These are phyloP conservation scores for Ceratobasidium sp. DNA, from an alignment of 1,284 basidiomycete genomes.

Conservation along the genomic window DNA sequence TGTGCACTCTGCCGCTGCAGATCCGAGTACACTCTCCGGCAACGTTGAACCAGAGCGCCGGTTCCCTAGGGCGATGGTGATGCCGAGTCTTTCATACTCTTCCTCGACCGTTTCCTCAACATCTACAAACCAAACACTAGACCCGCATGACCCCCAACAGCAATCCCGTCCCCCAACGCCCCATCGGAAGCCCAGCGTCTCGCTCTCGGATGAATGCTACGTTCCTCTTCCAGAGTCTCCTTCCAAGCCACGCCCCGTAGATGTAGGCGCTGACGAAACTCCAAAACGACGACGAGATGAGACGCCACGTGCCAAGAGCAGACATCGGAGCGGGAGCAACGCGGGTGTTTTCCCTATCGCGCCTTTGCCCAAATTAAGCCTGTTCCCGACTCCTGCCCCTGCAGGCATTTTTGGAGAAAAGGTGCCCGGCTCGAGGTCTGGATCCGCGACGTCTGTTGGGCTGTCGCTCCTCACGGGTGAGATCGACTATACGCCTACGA, in stretches of 20 bases:
- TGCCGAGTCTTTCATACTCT: conserved; percentile 35
- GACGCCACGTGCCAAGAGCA: conserved; percentile 35
- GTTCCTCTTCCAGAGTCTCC: conserved; percentile 43
- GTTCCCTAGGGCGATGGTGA: conserved; percentile 36
- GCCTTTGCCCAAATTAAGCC: conserved; percentile 11
- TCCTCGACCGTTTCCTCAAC: conserved; percentile 42
- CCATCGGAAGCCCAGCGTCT: not conserved
- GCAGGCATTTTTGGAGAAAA: not conserved
- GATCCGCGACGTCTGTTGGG: not conserved
- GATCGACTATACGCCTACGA: conserved; percentile 34
- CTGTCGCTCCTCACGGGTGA: conserved; percentile 33
- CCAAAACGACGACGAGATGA: conserved; percentile 24
- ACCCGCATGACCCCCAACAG: conserved; percentile 10
- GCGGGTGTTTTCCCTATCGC: not conserved
- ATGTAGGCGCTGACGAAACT: conserved; percentile 12
- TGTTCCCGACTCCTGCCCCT: conserved; percentile 22
- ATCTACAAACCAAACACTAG: conserved; percentile 32
- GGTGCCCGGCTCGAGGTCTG: conserved; percentile 1
- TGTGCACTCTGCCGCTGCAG: not conserved
- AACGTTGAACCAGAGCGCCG: not conserved
- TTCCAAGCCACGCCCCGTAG: not conserved
- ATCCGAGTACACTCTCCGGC: not conserved
- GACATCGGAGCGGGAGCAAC: not conserved
- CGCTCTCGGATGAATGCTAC: conserved; percentile 24
- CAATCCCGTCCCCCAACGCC: conserved; percentile 16